Base-by-base conservation (phyloP, 805 yeast genomes). In the Nakazawaea siamensis region DNA sequence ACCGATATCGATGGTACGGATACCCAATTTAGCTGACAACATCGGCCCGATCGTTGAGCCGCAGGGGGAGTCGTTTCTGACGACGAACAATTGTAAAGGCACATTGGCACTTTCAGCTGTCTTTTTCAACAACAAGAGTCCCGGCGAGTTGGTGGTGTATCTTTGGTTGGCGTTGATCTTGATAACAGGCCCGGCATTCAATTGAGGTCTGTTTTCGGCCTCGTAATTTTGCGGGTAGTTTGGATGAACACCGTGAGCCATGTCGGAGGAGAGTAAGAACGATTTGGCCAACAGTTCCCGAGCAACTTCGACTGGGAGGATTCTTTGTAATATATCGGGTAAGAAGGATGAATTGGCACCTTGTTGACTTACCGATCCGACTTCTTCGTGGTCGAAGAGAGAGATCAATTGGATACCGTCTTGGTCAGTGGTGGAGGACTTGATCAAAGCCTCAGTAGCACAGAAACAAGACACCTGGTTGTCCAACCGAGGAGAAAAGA, bases 31-130 rank as follows among this genome's bases (percentile, higher is more conserved):
- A 3, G 94, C 79, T 24, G 95, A 80, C 39, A 90, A 63, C 57
- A 88, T 83, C 15, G 97, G 97, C 1, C 97, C 98, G 50, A 90
- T 90, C 2, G 98, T 90, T 2, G 94, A 80, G 3, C 98, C 98
- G 59, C 97, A 90, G 3, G 96, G 85, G 2, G 94, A 77, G 51
- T 83, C 95, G 55, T 90, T 92, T 37, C 90, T 73, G 18, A 82
- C 94, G n/a, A 88, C 97, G 61, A 90, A 86, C 38, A 87, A 57
- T 57, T 90, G 98, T 42, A 90, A 58, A 13, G 97, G 96, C n/a
- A 83, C 80, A 46, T 71, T 59, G 4, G 76, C 78, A 18, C 49
- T 48, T 32, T 76, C 69, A 3, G 94, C 97, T 34, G 82, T 58
- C 42, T 76, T 68, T 52, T 86, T 80, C 33, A 90, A 47, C 35